These are phyloP conservation scores for Calonectria pauciramosa DNA, from an alignment of 2,329 filamentous ascomycete species.

Conservation along the genomic window DNA sequence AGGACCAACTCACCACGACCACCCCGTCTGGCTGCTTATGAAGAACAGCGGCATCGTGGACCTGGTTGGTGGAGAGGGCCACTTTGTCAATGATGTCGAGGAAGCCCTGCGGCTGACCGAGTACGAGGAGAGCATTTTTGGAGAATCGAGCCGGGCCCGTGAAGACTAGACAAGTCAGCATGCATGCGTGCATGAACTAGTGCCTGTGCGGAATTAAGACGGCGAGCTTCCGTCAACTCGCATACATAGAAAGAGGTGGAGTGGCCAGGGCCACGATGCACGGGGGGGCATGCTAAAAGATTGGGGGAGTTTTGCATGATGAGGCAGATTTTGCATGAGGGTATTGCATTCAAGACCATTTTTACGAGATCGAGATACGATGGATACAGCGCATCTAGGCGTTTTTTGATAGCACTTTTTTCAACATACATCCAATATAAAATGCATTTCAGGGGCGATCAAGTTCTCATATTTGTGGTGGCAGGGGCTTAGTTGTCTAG, in stretches of 20 bases:
- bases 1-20: slow-evolving; percentile 60
- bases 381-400: slow-evolving; percentile 5
- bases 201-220: background rate
- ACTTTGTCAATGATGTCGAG: slow-evolving; percentile 87
- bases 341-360: slow-evolving; percentile 2
- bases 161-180: slow-evolving; percentile 6
- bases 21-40: slow-evolving; percentile 79
- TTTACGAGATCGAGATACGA: slow-evolving; percentile 1
- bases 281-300: background rate
- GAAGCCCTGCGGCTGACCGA: slow-evolving; percentile 88
- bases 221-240: background rate
- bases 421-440: slow-evolving; percentile 1
- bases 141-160: slow-evolving; percentile 37
- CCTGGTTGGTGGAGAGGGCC: slow-evolving; percentile 79
- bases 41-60: slow-evolving; percentile 87
- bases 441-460: background rate
- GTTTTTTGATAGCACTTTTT: slow-evolving; percentile 8
- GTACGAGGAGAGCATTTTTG: slow-evolving; percentile 67
- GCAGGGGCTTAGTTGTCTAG: too few relatives aligned
- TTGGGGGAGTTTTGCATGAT: background rate
- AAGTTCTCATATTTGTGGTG: background rate
- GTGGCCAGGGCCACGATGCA: background rate
- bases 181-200: background rate
- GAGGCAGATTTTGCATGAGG: background rate
- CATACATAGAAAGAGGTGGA: slow-evolving; percentile 3